A percentile compares a stretch with the other conserved stretches of the same genome.
phyloP scores from a whole-genome alignment of 768 basidiomycete species.

The Cyathus striatus region DNA sequence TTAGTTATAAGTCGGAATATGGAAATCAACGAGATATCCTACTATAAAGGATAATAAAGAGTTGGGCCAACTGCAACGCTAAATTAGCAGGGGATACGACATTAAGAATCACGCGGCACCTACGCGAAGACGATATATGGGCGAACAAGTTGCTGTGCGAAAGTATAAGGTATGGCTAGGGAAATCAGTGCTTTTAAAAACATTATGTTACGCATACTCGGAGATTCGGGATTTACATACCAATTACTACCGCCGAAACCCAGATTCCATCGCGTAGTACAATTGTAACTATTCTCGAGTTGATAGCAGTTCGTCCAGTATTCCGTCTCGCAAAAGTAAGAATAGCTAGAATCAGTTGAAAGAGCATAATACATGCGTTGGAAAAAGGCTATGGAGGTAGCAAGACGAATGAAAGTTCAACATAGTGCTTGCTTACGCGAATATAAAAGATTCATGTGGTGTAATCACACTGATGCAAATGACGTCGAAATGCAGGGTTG shows the following conservation, averaged over 20 bases:
- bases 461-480: not conserved
- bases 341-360: not conserved
- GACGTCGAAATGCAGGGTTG: not conserved
- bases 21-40: not conserved
- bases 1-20: not conserved
- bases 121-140: not conserved
- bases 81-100: too few species aligned
- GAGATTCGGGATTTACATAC: constrained; percentile 1
- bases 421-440: not conserved
- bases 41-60: not conserved
- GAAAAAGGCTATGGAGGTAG: too few species aligned
- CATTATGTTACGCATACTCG: not conserved
- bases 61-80: not conserved
- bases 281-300: not conserved
- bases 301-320: not conserved
- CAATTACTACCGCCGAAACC: constrained; percentile 2
- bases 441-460: not conserved
- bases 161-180: constrained; percentile 5
- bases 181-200: constrained; percentile 4
- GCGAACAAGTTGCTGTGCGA: not conserved
- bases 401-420: not conserved
- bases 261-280: constrained; percentile 6
- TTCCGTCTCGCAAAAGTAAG: not conserved
- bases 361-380: not conserved
- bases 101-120: not conserved